Evolutionary conservation across 140 eudicot genomes (phyloP).

Genomic region (Flaveria floridana): DNA sequence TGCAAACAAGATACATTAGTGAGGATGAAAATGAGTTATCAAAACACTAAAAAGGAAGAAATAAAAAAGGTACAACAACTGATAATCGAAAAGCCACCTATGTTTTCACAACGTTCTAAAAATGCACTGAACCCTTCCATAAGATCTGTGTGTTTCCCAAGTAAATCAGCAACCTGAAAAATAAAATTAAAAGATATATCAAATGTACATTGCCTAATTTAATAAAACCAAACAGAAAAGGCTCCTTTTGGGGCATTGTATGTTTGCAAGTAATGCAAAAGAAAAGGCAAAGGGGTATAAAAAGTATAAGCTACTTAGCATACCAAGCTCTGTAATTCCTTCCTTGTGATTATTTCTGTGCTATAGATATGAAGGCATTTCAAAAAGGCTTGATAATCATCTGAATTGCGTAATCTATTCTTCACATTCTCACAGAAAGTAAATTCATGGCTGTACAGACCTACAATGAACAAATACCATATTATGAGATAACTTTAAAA

Average conservation of each 20-base stretch:
- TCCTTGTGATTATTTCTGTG: conserved; percentile 89
- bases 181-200: conserved; percentile 18
- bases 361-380: conserved; percentile 96
- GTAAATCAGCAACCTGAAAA: conserved; percentile 84
- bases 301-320: conserved; percentile 25
- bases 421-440: conserved; percentile 88
- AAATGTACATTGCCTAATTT: conserved; percentile 14
- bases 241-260: conserved; percentile 13
- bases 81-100: conserved; percentile 45
- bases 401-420: conserved; percentile 70
- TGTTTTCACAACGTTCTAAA: conserved; percentile 81
- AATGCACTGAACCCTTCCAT: conserved; percentile 93
- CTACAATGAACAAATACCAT: conserved; percentile 36
- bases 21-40: conserved; percentile 18
- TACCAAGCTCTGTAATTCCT: conserved; percentile 89
- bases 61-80: not conserved
- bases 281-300: not conserved
- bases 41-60: conserved; percentile 5
- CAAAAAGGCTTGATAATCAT: conserved; percentile 94
- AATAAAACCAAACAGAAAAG: conserved; percentile 3
- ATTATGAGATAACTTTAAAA: not conserved
- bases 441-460: conserved; percentile 79
- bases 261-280: not conserved
- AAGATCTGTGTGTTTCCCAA: conserved; percentile 87
- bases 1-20: conserved; percentile 42